These are phyloP conservation scores for Eleusine indica DNA, from an alignment of 176 grass and related monocot species.

Conservation along the genomic window DNA sequence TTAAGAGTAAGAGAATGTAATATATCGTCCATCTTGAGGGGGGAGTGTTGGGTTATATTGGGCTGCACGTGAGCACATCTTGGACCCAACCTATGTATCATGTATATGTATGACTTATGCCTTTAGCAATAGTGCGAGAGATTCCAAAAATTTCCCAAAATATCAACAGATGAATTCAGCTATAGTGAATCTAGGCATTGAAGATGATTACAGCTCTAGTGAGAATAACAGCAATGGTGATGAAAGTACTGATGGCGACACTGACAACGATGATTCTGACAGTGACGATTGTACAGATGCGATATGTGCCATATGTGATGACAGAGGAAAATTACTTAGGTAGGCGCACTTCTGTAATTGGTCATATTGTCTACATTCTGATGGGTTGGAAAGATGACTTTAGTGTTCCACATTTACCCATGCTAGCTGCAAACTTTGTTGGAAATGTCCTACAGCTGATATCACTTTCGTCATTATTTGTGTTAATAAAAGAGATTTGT, in stretches of 20 bases:
- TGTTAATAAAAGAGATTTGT: background rate
- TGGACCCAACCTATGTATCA: no score
- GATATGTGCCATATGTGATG: slow-evolving; percentile 69
- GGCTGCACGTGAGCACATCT: no score
- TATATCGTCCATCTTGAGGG: no score
- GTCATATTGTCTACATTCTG: background rate
- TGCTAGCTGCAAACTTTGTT: background rate
- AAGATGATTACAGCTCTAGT: background rate
- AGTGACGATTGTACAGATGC: slow-evolving; percentile 42
- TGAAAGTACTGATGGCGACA: slow-evolving; percentile 7
- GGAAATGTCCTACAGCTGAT: background rate
- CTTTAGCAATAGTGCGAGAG: no score
- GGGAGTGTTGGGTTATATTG: no score
- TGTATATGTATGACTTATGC: no score
- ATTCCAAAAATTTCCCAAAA: no score
- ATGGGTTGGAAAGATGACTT: background rate
- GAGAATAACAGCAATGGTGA: background rate
- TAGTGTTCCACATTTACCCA: background rate
- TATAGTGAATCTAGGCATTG: background rate
- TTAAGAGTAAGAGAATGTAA: no score
- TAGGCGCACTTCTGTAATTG: slow-evolving; percentile 2
- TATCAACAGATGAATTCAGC: background rate
- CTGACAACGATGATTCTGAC: slow-evolving; percentile 23
- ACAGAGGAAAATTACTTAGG: slow-evolving; percentile 67
- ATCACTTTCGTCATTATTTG: background rate